phyloP scores from a whole-genome alignment of 1,139 yeast genomes.

The Candida sanyaensis region DNA sequence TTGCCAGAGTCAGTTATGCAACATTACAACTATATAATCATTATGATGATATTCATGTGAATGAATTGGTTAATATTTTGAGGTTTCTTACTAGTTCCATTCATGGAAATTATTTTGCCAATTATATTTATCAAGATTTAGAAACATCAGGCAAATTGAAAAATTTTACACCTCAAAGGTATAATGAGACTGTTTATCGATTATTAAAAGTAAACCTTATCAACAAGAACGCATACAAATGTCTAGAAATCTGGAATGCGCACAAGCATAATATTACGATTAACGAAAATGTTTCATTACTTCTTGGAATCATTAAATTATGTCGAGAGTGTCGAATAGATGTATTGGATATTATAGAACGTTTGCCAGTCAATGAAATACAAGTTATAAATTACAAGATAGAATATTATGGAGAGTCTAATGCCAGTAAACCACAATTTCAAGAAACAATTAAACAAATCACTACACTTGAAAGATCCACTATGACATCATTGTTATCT shows the following conservation, averaged over 20 bases:
- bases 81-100: conserved; percentile 6
- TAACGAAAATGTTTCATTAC: neutral
- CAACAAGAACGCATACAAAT: conserved; percentile 8
- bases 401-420: conserved; percentile 17
- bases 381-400: conserved; percentile 16
- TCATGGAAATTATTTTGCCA: conserved; percentile 13
- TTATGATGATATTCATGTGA: neutral
- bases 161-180: neutral
- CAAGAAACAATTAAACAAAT: conserved; percentile 22
- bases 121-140: conserved; percentile 7
- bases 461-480: conserved; percentile 33
- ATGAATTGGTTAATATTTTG: conserved; percentile 5
- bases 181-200: neutral
- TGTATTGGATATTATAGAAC: neutral
- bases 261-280: neutral
- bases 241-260: conserved; percentile 4
- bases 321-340: neutral
- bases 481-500: conserved; percentile 36
- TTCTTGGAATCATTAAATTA: neutral
- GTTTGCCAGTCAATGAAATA: neutral
- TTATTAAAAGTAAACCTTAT: conserved; percentile 8
- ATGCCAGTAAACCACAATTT: conserved; percentile 15
- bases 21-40: conserved; percentile 8
- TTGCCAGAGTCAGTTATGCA: conserved; percentile 8
- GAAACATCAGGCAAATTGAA: neutral